Evolutionary conservation across 441 rosid genomes (phyloP).

Genomic region (Mallotus japonicus): DNA sequence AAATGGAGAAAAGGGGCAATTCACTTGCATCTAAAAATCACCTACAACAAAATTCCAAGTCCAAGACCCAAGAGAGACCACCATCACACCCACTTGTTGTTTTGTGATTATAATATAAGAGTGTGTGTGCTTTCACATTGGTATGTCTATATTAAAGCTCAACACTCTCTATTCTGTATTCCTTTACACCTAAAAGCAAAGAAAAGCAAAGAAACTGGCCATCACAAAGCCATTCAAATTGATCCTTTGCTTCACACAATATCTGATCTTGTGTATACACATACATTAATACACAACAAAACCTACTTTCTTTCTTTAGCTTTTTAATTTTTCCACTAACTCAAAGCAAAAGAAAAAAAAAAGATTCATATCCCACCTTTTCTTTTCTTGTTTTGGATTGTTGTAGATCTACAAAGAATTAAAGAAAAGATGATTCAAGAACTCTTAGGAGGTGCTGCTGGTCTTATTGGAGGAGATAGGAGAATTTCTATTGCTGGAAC

Average conservation of each 20-base stretch:
- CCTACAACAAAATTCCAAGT: constrained; percentile 38
- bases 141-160: constrained; percentile 25
- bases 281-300: constrained; percentile 33
- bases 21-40: constrained; percentile 26
- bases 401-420: constrained; percentile 49
- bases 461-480: constrained; percentile 49
- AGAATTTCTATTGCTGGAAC: constrained; percentile 39
- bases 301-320: constrained; percentile 34
- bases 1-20: constrained; percentile 18
- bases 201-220: constrained; percentile 5
- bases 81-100: constrained; percentile 18
- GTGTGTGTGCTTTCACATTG: constrained; percentile 22
- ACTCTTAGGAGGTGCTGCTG: constrained; percentile 51
- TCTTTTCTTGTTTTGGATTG: constrained; percentile 59
- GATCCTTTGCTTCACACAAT: constrained; percentile 14
- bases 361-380: constrained; percentile 35
- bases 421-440: constrained; percentile 66
- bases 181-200: constrained; percentile 28
- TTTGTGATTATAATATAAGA: constrained; percentile 14
- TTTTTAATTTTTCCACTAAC: constrained; percentile 35
- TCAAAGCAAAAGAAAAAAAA: constrained; percentile 17
- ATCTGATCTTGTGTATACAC: constrained; percentile 22
- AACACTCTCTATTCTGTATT: constrained; percentile 19
- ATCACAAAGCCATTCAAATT: constrained; percentile 26
- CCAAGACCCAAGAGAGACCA: constrained; percentile 7